Conservation (phyloP, 371 early-diverging fungal genomes). For the Saksenaea oblongispora region DNA sequence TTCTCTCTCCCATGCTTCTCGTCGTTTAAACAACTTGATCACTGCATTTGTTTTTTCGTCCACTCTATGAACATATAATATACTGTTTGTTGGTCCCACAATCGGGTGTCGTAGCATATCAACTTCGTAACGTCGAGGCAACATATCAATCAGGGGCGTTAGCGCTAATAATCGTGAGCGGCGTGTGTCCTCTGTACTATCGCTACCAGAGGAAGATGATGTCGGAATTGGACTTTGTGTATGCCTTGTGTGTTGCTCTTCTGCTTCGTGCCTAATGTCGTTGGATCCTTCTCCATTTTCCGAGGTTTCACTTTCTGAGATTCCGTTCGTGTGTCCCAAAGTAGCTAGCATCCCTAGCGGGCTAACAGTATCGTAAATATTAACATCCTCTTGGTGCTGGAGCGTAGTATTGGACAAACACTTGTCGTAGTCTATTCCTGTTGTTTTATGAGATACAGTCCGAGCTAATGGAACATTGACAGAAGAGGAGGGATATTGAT, state of each 20-base stretch:
- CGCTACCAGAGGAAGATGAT: background rate
- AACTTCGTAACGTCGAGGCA: conserved; percentile 41
- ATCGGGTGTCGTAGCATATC: conserved; percentile 31
- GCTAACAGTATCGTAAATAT: conserved; percentile 36
- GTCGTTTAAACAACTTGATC: conserved; percentile 47
- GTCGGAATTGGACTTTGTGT: background rate
- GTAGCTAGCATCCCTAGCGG: conserved; percentile 43
- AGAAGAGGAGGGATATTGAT: conserved; percentile 45
- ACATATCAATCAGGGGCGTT: conserved; percentile 16
- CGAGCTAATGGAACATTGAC: conserved; percentile 44
- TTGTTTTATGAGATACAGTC: conserved; percentile 21
- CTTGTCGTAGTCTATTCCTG: conserved; percentile 1
- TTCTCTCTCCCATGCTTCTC: conserved; percentile 56
- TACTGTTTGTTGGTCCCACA: conserved; percentile 39
- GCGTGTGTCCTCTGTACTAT: background rate
- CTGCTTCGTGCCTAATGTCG: background rate
- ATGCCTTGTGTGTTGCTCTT: background rate
- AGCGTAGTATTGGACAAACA: conserved; percentile 10
- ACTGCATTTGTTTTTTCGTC: conserved; percentile 13
- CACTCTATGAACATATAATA: conserved; percentile 32
- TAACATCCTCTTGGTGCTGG: conserved; percentile 12
- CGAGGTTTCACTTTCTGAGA: background rate
- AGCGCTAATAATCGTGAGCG: conserved; percentile 6
- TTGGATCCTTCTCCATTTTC: background rate
- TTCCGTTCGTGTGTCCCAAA: conserved; percentile 17